Base-by-base conservation (phyloP, 1,139 yeast genomes). In the Groenewaldozyma sp. region DNA sequence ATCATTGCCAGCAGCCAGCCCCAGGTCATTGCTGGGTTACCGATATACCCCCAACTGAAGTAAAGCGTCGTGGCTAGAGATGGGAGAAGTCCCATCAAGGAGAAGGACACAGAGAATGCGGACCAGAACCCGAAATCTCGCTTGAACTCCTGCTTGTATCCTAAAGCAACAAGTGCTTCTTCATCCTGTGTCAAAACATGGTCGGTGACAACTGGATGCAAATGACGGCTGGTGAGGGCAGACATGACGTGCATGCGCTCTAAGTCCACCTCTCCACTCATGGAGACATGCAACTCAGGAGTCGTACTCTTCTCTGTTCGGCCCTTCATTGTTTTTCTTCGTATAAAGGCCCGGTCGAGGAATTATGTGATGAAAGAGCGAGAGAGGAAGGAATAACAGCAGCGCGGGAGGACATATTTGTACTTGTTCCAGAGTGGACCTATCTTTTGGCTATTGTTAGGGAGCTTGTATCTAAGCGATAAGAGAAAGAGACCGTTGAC, bases 101-200 rank as follows among this genome's bases (percentile, higher is more conserved):
- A 74, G 60, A 81, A 81, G 11, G 86, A 78, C 20, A 60, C 58
- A 16, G 64, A 63, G 43, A 61, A 61, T 21, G 79, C 83, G 31
- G 79, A 75, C 45, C 80, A 73, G 1, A 80, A 71, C 3, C 82
- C 69, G 48, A 62, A 64, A 49, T 81, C 84, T 54, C 91, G 71
- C 50, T 73, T 74, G 54, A 81, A 73, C 55, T 80, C 88, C 50
- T 77, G 83, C 55, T 77, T 76, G 57, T 81, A 80, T 20, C 91
- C 91, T 54, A 81, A 66, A 27, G 55, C 39, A 13, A 34, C 38
- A 22, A 39, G 37, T 26, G 21, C 34, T 5, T 39, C 39, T 34
- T 39, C 42, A 27, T 39, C 42, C 19, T 33, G 35, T n/a, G 36
- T 35, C 43, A 48, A 13, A 3, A 34, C 45, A 39, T 50, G 55